Base-by-base conservation (phyloP, 2,329 filamentous ascomycete species). In the Fusarium sp. region DNA sequence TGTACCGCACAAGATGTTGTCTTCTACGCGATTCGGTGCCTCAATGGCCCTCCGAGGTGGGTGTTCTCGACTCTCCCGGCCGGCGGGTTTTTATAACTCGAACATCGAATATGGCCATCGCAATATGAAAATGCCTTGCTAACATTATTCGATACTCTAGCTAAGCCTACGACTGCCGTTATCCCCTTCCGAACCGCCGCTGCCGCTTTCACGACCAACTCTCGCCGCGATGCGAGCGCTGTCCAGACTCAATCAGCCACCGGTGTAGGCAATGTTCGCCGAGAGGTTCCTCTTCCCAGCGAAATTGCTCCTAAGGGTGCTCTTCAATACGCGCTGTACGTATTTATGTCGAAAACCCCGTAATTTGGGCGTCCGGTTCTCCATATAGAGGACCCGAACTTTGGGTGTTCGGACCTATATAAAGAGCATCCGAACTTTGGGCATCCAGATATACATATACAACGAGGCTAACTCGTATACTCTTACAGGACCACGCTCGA, bases 311-410 rank as follows among this genome's bases (percentile, higher is more conserved):
- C 91, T 81, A 93, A 95, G 85, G 90, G 92, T 75, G 88, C 89
- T 63, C 85, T 95, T 76, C 92, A 97, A 89, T 95, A 94, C 81
- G 93, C 92, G 71, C 86, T 97, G 92, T 95, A 92, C 74, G 92
- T 88, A 16, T 13, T 27, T 16, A 16, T 20, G 23, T 20, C 23
- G 20, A 21, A 41, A 51, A 51, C 12, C 7, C 5, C 5, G 18
- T 23, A 11, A 9, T 10, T 40, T 13, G 30, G 20, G 16, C 12
- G 20, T 13, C 25, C n/a, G 23, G 7, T 8, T 37, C 12, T 32
- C 46, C n/a, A 16, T 32, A 16, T 14, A 30, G 27, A 27, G 10
- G 4, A 28, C 9, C 13, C 5, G 18, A 34, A 4, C n/a, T 3
- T 40, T 18, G 30, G 20, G 18, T 32, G 30, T 14, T 23, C 20